Base-by-base conservation (phyloP, 768 basidiomycete genomes). In the Arthromyces matolae region DNA sequence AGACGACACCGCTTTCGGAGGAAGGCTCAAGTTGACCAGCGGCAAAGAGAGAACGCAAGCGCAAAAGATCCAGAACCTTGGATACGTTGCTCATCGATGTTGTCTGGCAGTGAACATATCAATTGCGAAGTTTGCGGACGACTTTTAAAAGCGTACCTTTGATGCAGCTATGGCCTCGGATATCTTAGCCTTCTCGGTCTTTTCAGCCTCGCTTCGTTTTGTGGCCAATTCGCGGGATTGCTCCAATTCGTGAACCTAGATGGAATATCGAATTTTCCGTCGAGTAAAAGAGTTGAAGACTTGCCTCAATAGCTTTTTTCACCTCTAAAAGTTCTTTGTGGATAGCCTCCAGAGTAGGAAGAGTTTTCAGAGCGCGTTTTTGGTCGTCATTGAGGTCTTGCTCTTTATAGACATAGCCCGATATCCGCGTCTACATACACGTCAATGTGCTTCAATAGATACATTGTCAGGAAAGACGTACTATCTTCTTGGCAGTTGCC, bases 301-400 rank as follows among this genome's bases (percentile, higher is more conserved):
- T 32, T 36, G 92, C 93, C 79, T 95, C 90, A 52, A 93, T 76
- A 33, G 77, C 80, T 63, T 88, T 92, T 65, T 86, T 87, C 35
- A 93, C 79, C 48, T 93, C 93, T 20, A 79, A 82, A 12, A 95
- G 68, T 58, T 94, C 93, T 59, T 89, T 90, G 55, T 83, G 78
- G 32, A 83, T 73, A 8, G 83, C 87, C 59, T 94, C 91, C 18
- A 94, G 71, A 5, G 75, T 72, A 8, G 92, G 79, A 35, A 95
- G 79, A 14, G 79, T 83, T 54, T 80, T 86, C 43, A 93, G 58
- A 2, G 78, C 73, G 27, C 83, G 80, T 54, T 77, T 86, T 69
- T 96, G 93, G 66, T 95, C 93, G 33, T 92, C 89, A 53, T 95
- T 90, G 45, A 94, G 78, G 59, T 83, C 81, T 3, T 76, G 64